Evolutionary conservation across 805 yeast species (phyloP), one percentile per base, ranked within the genome.

Genomic region (Wickerhamiella brachini): DNA sequence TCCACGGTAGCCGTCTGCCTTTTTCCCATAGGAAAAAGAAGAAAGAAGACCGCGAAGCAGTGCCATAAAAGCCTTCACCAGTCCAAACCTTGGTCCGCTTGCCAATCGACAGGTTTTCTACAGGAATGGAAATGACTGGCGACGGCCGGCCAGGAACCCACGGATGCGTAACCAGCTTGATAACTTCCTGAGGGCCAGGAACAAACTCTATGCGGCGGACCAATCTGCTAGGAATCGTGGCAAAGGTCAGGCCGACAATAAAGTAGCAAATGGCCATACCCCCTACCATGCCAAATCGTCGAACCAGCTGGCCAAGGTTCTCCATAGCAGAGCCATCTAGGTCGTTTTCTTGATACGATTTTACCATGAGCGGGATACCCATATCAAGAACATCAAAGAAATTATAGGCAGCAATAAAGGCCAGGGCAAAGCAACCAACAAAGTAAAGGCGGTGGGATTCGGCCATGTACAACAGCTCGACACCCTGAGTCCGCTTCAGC

Each of bases 11-110:
- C 52, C 70, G 67, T 42, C 62, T 65, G 20, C 75, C 74, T 21
- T 69, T 65, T 59, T 85, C 90, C 63, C 77, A 79, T 56, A 86
- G 65, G 46, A 83, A 76, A 61, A 85, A 82, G 72, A 83, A 80
- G 64, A 85, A 85, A 49, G 84, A 74, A 2, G 84, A 71, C 46
- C 79, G 76, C 65, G 84, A 88, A 23, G 84, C 75, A 1, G 94
- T 85, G 0, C 95, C 94, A 62, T 86, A 86, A 60, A 83, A 81
- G 1, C 95, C 95, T 54, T 81, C 80, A n/a, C 88, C 89, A 0
- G 95, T 83, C 79, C 87, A 86, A 4, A 85, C 79, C 56, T 83
- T 79, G 8, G 86, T 72, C 53, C 76, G 73, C 52, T 74, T 75
- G 48, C 80, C 78, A 53, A 88, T 72, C 31, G 67, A 66, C 49